Evolutionary conservation across 176 grass and related monocot species (phyloP).

Genomic region (Eremochloa ophiuroides): DNA sequence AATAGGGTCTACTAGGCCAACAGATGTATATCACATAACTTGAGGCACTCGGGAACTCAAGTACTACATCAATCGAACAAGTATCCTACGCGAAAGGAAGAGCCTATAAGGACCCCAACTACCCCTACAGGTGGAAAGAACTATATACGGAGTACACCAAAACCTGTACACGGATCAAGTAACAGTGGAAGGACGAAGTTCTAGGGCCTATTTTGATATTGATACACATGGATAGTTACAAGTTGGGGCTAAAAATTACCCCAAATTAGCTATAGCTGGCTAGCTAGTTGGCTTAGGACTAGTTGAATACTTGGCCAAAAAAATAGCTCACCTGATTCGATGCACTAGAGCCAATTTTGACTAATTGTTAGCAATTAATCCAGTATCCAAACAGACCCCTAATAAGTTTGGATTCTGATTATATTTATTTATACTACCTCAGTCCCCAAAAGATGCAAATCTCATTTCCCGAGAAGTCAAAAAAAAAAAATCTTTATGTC

Average conservation of each 20-base stretch:
- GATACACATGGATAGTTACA: too few relatives aligned
- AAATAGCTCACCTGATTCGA: too few relatives aligned
- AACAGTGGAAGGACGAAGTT: too few relatives aligned
- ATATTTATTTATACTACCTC: too few relatives aligned
- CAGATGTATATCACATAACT: neutral
- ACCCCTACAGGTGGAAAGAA: neutral
- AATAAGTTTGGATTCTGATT: too few relatives aligned
- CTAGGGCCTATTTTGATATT: too few relatives aligned
- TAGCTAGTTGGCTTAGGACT: neutral
- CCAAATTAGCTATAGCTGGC: neutral
- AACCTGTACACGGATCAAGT: neutral
- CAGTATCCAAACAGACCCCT: neutral
- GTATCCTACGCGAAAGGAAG: neutral
- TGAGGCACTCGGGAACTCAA: neutral
- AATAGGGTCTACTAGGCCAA: neutral
- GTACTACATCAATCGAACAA: neutral
- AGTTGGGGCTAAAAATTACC: neutral
- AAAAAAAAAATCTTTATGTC: too few relatives aligned
- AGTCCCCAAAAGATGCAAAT: too few relatives aligned
- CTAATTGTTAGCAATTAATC: neutral
- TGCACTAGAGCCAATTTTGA: neutral
- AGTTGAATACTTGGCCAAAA: neutral
- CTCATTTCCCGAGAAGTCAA: too few relatives aligned
- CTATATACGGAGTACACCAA: neutral
- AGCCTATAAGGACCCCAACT: neutral